phyloP scores from a whole-genome alignment of 2,329 filamentous ascomycete species.

The Aspergillus alliaceus region DNA sequence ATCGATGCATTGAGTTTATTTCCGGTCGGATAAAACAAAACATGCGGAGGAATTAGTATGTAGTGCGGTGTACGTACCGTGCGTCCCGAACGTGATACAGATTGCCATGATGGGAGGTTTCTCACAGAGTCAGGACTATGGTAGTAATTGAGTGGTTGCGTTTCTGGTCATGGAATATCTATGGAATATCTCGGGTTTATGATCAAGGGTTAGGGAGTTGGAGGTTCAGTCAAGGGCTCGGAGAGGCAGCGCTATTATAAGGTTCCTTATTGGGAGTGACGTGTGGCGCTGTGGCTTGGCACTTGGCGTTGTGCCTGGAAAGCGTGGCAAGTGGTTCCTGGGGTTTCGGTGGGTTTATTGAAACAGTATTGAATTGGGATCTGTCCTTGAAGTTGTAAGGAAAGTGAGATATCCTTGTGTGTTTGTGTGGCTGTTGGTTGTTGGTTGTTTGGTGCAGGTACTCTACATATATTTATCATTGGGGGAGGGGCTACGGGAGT shows the following conservation, averaged over 20 bases:
- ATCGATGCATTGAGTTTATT: not conserved
- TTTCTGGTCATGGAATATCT: not conserved
- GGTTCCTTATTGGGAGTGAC: slow-evolving; percentile 15
- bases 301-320: slow-evolving; percentile 17
- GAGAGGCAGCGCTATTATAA: slow-evolving; percentile 27
- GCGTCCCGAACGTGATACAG: slow-evolving; percentile 45
- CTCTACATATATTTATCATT: not conserved
- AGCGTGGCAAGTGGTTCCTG: not conserved
- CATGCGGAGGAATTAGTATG: too few relatives aligned
- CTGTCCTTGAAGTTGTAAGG: too few relatives aligned
- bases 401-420: too few relatives aligned
- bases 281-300: slow-evolving; percentile 39
- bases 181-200: not conserved
- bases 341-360: not conserved
- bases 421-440: too few relatives aligned
- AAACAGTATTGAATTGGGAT: too few relatives aligned
- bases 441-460: not conserved
- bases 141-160: not conserved
- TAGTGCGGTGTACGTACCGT: slow-evolving; percentile 39
- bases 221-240: slow-evolving; percentile 9
- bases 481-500: too few relatives aligned
- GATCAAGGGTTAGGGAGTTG: slow-evolving; percentile 3
- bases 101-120: slow-evolving; percentile 36
- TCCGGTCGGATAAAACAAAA: too few relatives aligned
- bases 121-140: not conserved